These are phyloP conservation scores for Austroboletus festivus DNA, from an alignment of 768 basidiomycete species.

Conservation along the genomic window DNA sequence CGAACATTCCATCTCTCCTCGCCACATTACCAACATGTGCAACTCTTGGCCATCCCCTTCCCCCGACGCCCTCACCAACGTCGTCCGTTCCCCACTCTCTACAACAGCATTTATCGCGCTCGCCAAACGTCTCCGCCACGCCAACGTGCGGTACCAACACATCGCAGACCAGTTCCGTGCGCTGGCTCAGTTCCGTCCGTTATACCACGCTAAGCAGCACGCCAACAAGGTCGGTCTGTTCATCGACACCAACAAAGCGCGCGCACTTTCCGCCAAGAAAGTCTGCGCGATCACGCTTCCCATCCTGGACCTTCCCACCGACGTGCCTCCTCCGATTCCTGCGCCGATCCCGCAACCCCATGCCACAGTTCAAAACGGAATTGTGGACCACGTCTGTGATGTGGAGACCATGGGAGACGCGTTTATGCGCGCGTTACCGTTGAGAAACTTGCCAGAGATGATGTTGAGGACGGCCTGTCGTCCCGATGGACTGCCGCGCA, in stretches of 20 bases:
- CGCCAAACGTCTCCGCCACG: conserved; percentile 38
- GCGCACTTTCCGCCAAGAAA: conserved; percentile 34
- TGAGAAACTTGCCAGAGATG: conserved; percentile 10
- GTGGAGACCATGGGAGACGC: background rate
- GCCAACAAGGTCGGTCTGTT: conserved; percentile 43
- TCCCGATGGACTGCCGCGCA: conserved; percentile 1
- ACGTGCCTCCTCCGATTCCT: conserved; percentile 13
- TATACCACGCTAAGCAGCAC: conserved; percentile 45
- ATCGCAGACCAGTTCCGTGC: conserved; percentile 21
- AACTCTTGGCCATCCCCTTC: conserved; percentile 2
- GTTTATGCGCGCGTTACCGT: conserved; percentile 10
- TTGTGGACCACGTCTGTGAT: too few species aligned
- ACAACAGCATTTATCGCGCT: conserved; percentile 35
- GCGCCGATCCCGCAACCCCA: too few species aligned
- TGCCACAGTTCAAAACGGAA: too few species aligned
- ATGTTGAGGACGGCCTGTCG: background rate
- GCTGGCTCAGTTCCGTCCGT: conserved; percentile 32
- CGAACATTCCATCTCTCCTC: conserved; percentile 8
- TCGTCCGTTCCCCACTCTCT: conserved; percentile 28
- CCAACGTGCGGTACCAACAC: conserved; percentile 42
- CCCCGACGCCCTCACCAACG: conserved; percentile 1
- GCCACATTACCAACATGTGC: too few species aligned
- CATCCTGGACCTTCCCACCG: conserved; percentile 32
- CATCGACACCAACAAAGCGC: conserved; percentile 43
- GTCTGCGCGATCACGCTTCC: conserved; percentile 31